Conservation (phyloP, 306 rosid species). For the Acacia confusa region DNA sequence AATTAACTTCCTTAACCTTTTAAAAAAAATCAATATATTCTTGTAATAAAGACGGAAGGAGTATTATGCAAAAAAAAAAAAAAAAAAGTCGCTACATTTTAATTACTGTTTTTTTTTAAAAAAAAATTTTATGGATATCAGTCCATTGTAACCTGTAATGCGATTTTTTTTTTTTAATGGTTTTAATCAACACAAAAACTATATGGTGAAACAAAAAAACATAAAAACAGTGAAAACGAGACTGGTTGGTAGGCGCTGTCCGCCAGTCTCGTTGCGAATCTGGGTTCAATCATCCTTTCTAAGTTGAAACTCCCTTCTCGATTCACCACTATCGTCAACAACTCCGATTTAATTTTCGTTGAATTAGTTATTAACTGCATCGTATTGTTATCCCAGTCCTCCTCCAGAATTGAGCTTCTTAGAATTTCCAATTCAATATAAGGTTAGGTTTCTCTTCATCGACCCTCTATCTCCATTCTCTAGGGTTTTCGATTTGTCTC, state of each 20-base stretch:
- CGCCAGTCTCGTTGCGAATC: neutral
- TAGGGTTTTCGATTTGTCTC: conserved; percentile 39
- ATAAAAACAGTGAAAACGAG: neutral
- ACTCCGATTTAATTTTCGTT: neutral
- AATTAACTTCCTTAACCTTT: too few relatives aligned
- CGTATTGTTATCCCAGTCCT: neutral
- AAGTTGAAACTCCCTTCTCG: neutral
- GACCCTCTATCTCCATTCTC: conserved; percentile 22
- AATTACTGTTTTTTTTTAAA: too few relatives aligned
- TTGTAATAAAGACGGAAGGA: too few relatives aligned
- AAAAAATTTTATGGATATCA: too few relatives aligned
- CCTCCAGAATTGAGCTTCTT: neutral
- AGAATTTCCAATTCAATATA: neutral
- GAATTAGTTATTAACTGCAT: neutral
- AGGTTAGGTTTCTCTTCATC: neutral
- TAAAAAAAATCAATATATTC: too few relatives aligned
- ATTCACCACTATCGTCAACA: neutral
- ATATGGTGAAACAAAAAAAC: too few relatives aligned
- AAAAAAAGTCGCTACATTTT: too few relatives aligned
- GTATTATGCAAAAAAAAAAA: too few relatives aligned
- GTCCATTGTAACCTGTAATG: too few relatives aligned
- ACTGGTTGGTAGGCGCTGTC: conserved; percentile 16
- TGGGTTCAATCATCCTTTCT: neutral
- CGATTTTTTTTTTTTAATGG: too few relatives aligned
- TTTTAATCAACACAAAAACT: too few relatives aligned